Evolutionary conservation across 345 rosid species (phyloP), one percentile per base, ranked within the genome.

Genomic region (Gossypium ekmanianum): DNA sequence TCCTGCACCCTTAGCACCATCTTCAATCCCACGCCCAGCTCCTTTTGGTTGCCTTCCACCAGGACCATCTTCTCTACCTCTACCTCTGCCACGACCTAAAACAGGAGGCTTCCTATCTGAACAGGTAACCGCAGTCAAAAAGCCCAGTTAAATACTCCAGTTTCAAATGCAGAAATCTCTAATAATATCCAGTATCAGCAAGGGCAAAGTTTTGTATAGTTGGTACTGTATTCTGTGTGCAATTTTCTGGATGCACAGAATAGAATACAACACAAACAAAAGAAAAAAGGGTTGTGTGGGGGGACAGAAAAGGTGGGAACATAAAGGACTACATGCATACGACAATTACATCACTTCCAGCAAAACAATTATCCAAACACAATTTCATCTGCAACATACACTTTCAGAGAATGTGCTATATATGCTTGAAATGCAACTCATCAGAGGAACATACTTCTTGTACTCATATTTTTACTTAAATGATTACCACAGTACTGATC

Each of bases 21-120:
- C 97, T 74, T 91, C 97, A 27, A 91, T 80, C 13, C 93, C 92
- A 77, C 91, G 90, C 41, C 97, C 92, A 51, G 83, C 81, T 63
- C 92, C 93, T 80, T 81, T 89, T 51, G 84, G 66, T 72, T 81
- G 87, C 80, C 92, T 86, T 75, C 90, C 91, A 76, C 51, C 86
- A 26, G 87, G 61, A 73, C 85, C 90, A 29, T 91, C 94, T 62
- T 89, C 97, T 85, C 97, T 87, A 22, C 97, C 94, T 79, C 97
- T 88, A 65, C 94, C 97, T 83, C 29, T 57, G 62, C 62, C 62
- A 47, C 92, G 94, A 22, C 94, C 91, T 0, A 91, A 88, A 0
- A 92, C 94, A 57, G 62, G 62, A 74, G 97, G 94, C 80, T 72
- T 91, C 71, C 94, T 89, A 82, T 91, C 97, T 91, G 80, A 18